These are phyloP conservation scores for Neoscytalidium dimidiatum DNA, from an alignment of 2,329 filamentous ascomycete species.

Conservation along the genomic window DNA sequence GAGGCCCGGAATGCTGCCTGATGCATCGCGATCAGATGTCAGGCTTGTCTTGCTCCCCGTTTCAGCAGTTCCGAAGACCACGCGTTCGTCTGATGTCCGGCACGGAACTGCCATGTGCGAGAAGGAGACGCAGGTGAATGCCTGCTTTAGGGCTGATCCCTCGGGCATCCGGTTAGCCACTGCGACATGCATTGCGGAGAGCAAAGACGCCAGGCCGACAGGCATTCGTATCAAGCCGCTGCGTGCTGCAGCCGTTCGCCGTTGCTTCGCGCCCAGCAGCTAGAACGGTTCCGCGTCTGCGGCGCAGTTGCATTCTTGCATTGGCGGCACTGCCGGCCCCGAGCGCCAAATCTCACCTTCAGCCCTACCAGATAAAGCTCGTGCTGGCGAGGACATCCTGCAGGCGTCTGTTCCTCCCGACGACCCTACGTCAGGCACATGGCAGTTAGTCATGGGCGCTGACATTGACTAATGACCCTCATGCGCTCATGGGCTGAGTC, in stretches of 20 bases:
- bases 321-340: constrained; percentile 2
- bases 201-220: background rate
- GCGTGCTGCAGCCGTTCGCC: constrained; percentile 1
- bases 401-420: constrained; percentile 14
- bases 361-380: constrained; percentile 21
- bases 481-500: constrained; percentile 9
- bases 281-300: background rate
- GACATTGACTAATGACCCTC: constrained; percentile 14
- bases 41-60: background rate
- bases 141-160: background rate
- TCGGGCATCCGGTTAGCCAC: constrained; percentile 3
- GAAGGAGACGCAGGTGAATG: background rate
- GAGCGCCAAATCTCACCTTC: constrained; percentile 20
- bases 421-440: constrained; percentile 20
- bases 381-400: constrained; percentile 2
- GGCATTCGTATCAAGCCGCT: constrained; percentile 9
- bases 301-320: background rate
- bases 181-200: constrained; percentile 9
- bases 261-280: background rate
- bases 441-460: constrained; percentile 15
- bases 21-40: background rate
- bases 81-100: background rate
- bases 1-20: background rate
- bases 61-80: background rate
- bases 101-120: background rate